Evolutionary conservation across 306 rosid species (phyloP), one percentile per base, ranked within the genome.

Genomic region (Erythrophleum fordii): DNA sequence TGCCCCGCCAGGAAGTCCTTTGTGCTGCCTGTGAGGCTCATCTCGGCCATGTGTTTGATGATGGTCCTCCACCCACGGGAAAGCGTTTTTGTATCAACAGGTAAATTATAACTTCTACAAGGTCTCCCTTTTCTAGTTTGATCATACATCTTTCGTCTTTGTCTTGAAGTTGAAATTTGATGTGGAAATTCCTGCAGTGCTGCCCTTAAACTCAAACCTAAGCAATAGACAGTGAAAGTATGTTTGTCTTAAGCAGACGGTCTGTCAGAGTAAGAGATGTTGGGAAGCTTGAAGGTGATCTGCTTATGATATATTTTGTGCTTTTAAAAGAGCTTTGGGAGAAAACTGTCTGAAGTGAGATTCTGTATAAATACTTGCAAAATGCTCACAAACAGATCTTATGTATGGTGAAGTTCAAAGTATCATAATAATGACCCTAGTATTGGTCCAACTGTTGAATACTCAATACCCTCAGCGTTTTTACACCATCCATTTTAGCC

Each of bases 21-120:
- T 95, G 99, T 80, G 82, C 90, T 8, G 85, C 39, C 76, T 95
- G 99, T 82, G 97, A 95, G 81, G 91, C 99, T 77, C 99, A 95
- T 80, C 95, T 95, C 48, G 99, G 99, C 72, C 99, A 95, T 79
- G 88, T 95, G 81, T 95, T 95, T 25, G 95, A 95, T n/a, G 97
- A 95, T 23, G 99, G 99, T 17, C 97, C 99, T 56, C 97, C 93
- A 1, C 97, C 95, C 25, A 91, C 97, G 0, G 97, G 97, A 75
- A 82, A 95, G 82, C 99, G 99, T 20, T 93, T 72, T 77, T 95
- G 99, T 81, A 92, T 95, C 83, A 95, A 95, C 86, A 92, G 99
- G 99, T 90, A 65, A 65, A 39, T 11, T 59, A 35, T 53, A 7
- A 60, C 66, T 52, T 73, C 25, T 65, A 42, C 13, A 14, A 2